Conservation (phyloP, 1,139 yeast species). For the Nakaseomyces glabratus region DNA sequence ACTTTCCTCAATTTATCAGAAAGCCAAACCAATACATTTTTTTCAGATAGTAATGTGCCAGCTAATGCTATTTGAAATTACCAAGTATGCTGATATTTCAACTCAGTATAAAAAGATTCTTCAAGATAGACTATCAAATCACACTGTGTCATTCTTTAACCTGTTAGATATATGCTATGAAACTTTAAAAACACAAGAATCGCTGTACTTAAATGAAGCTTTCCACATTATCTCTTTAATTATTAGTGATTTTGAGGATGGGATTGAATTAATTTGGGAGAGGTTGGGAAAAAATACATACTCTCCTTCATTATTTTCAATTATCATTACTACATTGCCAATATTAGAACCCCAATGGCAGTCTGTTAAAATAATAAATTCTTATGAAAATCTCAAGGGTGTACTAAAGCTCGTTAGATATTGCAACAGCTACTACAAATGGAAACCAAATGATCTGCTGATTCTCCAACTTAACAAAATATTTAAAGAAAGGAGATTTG, state of each 20-base stretch:
- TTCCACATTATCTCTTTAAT: slow-evolving; percentile 19
- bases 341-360: slow-evolving; percentile 18
- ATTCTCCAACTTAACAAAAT: slow-evolving; percentile 19
- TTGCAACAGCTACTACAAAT: slow-evolving; percentile 13
- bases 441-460: slow-evolving; percentile 18
- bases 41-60: slow-evolving; percentile 26
- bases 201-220: slow-evolving; percentile 14
- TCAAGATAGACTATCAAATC: slow-evolving; percentile 18
- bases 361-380: slow-evolving; percentile 14
- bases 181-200: slow-evolving; percentile 9
- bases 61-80: slow-evolving; percentile 22
- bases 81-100: slow-evolving; percentile 19
- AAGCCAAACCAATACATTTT: slow-evolving; percentile 29
- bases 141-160: slow-evolving; percentile 24
- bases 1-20: slow-evolving; percentile 16
- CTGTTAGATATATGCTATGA: slow-evolving; percentile 18
- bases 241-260: slow-evolving; percentile 11
- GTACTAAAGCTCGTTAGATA: slow-evolving; percentile 18
- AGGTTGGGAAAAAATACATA: slow-evolving; percentile 13
- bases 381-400: slow-evolving; percentile 10
- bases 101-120: slow-evolving; percentile 12
- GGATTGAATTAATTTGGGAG: slow-evolving; percentile 18
- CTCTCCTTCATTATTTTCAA: slow-evolving; percentile 14
- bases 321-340: slow-evolving; percentile 21
- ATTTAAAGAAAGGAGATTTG: slow-evolving; percentile 24